Percentiles rank a stretch among this genome's conserved stretches.
Conservation (phyloP, 2,329 filamentous ascomycete species). For the Annulohypoxylon truncatum region DNA sequence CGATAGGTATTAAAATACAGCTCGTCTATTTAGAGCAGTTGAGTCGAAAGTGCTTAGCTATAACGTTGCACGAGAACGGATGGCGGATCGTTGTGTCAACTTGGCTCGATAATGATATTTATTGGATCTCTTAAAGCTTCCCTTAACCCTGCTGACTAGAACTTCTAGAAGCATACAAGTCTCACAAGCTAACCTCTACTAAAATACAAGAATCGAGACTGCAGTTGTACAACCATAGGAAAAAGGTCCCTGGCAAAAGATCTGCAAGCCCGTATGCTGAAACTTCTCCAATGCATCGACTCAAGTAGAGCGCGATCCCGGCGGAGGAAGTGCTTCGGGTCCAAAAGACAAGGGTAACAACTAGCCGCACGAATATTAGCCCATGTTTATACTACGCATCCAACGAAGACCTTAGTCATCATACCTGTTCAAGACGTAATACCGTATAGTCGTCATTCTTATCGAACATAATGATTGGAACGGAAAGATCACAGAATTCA, state of each 20-base stretch:
- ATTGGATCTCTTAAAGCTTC: conserved; percentile 27
- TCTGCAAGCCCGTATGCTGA: neutral
- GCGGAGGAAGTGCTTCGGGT: conserved; percentile 66
- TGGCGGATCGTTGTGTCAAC: neutral
- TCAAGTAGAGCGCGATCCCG: conserved; percentile 39
- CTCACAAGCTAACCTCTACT: conserved; percentile 12
- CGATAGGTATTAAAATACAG: too few relatives aligned
- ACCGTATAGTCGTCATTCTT: conserved; percentile 79
- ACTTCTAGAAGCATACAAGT: conserved; percentile 8
- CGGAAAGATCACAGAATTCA: conserved; percentile 76
- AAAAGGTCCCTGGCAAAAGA: neutral
- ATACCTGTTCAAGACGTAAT: conserved; percentile 74
- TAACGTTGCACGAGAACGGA: neutral
- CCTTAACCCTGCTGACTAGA: conserved; percentile 1
- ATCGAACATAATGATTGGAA: conserved; percentile 93
- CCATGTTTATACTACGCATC: neutral
- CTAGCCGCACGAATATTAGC: conserved; percentile 53
- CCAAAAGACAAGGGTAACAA: conserved; percentile 76
- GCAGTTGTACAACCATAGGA: neutral
- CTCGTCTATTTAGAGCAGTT: neutral
- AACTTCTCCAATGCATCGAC: neutral
- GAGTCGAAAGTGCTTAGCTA: neutral
- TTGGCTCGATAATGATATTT: conserved; percentile 2
- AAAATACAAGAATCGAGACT: conserved; percentile 4
- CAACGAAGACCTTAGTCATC: conserved; percentile 40